Base-by-base conservation (phyloP, 2,329 filamentous ascomycete genomes). In the Talaromyces sp. region DNA sequence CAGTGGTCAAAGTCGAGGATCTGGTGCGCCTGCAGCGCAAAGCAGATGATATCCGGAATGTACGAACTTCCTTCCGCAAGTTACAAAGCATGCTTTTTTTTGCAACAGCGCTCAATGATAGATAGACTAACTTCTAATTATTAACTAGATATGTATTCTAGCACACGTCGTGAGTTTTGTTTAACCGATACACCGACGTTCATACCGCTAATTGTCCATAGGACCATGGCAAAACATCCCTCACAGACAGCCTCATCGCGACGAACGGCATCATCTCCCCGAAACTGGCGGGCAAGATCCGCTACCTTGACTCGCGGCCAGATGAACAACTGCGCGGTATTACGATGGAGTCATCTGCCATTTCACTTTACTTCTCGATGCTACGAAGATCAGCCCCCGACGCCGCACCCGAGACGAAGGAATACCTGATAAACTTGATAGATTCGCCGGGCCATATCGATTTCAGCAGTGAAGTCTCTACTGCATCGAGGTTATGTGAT, bases 281-380 rank as follows among this genome's bases (percentile, higher is more conserved):
- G 64, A 98, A 98, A 77, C 85, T 98, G 74, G 95, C 95, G 64
- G 95, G 95, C 77, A 98, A 98, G 84, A 96, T 99, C 79, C 90
- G 95, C 70, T 99, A 98, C 74, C 88, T 99, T 66, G 95, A 99
- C 80, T 98, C 95, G 25, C 86, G 95, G 50, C 94, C 94, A 1
- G 95, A 99, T 79, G 95, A 99, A 78, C 95, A 99, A 80, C 86
- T 91, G 17, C 90, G 95, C 69, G 95, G 95, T 64, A 99, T 99
- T 74, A 99, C 95, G n/a, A 99, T 99, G 95, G 95, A 99, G 78
- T 98, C 95, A 0, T 98, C 94, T 6, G 95, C 95, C 68, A 99
- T 99, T 69, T 98, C 95, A 0, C 84, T 99, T 39, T 96, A 91
- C 79, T 99, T 99, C 77, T 96, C 93, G 41, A 92, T 98, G 85